These are phyloP conservation scores for Lichina pygmaea DNA, from an alignment of 495 filamentous ascomycete genomes.

Conservation along the genomic window DNA sequence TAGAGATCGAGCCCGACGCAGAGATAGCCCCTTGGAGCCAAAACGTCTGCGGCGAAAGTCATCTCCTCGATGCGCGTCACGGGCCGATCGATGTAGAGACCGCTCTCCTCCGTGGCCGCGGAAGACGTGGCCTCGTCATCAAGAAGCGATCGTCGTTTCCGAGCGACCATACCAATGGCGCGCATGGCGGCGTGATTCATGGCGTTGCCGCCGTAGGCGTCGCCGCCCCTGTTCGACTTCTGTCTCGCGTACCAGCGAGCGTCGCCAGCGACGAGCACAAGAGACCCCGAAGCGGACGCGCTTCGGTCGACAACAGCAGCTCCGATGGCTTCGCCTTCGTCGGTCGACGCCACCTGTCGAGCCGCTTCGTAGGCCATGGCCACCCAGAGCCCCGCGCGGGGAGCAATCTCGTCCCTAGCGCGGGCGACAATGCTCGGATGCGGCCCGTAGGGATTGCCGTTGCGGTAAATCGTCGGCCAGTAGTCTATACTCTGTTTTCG, in stretches of 20 bases:
- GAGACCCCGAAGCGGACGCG: not conserved
- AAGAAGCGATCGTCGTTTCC: conserved; percentile 19
- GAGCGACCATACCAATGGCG: conserved; percentile 66
- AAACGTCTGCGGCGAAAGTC: conserved; percentile 14
- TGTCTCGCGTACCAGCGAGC: conserved; percentile 31
- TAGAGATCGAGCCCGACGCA: conserved; percentile 82
- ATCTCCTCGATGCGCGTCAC: conserved; percentile 10
- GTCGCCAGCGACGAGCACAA: conserved; percentile 57
- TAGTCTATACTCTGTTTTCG: conserved; percentile 44
- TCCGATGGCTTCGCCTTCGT: conserved; percentile 34
- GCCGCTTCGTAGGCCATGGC: conserved; percentile 1
- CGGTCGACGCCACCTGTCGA: conserved; percentile 3
- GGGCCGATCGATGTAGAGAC: conserved; percentile 13
- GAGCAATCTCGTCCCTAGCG: not conserved
- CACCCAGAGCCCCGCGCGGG: not conserved
- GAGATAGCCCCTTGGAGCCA: conserved; percentile 56
- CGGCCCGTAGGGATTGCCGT: conserved; percentile 50
- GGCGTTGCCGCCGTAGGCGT: conserved; percentile 28
- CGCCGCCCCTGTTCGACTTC: conserved; percentile 9
- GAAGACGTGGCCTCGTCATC: not conserved
- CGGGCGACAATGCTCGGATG: conserved; percentile 29
- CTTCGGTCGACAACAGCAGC: conserved; percentile 19
- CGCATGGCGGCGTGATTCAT: conserved; percentile 67
- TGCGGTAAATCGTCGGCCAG: conserved; percentile 79
- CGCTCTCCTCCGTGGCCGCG: conserved; percentile 1